Conservation (phyloP, 768 basidiomycete species). For the Podaxis pistillaris region DNA sequence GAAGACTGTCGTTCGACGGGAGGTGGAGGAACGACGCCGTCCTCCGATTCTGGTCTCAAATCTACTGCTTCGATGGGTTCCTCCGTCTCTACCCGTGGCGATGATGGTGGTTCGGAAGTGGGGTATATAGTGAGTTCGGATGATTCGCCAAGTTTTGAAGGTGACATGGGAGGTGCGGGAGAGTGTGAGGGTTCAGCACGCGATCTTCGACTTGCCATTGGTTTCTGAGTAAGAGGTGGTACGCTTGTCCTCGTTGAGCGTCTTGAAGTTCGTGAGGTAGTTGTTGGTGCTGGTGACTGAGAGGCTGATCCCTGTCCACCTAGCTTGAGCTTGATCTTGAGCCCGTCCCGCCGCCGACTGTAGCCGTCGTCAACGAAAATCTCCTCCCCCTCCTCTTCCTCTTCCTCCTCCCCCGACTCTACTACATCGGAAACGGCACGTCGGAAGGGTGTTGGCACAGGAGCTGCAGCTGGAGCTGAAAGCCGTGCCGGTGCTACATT, state of each 20-base stretch:
- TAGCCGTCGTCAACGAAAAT: constrained; percentile 1
- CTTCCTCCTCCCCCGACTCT: constrained; percentile 2
- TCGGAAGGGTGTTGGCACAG: constrained; percentile 37
- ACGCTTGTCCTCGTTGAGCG: constrained; percentile 1
- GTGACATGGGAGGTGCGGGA: constrained; percentile 6
- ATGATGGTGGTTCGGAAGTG: not conserved
- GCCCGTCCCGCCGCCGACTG: not conserved
- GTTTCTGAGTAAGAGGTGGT: not conserved
- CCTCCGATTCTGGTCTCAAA: not conserved
- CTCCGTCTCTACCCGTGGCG: not conserved
- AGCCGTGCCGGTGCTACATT: not conserved
- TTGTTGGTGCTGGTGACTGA: constrained; percentile 7
- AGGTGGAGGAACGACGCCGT: not conserved
- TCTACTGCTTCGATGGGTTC: not conserved
- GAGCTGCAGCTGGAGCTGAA: not conserved
- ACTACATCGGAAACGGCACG: not conserved
- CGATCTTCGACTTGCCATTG: not conserved
- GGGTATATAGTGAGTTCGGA: not conserved
- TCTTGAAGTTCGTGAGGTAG: constrained; percentile 7
- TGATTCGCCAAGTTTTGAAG: not conserved
- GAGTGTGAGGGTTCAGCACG: constrained; percentile 2
- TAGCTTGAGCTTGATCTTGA: constrained; percentile 7
- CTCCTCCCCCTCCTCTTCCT: constrained; percentile 2
- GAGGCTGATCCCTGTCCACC: constrained; percentile 1
- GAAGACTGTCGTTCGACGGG: not conserved